Evolutionary conservation across 352 stramenopile genomes (phyloP).

Genomic region (Globisporangium cederbergense): DNA sequence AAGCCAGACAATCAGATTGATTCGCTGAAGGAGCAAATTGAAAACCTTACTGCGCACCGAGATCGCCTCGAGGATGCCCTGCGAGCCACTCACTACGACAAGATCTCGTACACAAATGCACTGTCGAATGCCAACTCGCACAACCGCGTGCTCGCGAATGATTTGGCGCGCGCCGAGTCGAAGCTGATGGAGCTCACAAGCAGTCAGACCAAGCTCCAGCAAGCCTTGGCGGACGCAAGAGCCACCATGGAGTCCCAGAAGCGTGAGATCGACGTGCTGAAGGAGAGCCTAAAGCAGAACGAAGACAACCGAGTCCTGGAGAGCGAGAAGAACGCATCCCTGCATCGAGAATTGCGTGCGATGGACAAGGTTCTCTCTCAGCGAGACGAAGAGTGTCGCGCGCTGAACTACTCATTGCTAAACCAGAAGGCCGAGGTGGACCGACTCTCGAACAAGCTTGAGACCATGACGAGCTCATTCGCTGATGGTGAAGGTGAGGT

Average conservation of each 20-base stretch:
- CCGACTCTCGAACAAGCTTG: conserved; percentile 35
- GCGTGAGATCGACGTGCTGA: conserved; percentile 58
- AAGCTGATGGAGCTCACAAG: conserved; percentile 43
- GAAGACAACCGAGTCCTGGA: conserved; percentile 52
- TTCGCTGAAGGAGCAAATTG: conserved; percentile 52
- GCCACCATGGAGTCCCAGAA: conserved; percentile 35
- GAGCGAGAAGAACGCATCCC: conserved; percentile 65
- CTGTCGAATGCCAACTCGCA: conserved; percentile 77
- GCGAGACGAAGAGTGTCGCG: conserved; percentile 66
- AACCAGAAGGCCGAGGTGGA: conserved; percentile 60
- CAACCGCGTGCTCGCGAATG: conserved; percentile 57
- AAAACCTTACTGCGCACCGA: conserved; percentile 49
- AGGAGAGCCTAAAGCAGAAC: conserved; percentile 48
- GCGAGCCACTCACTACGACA: conserved; percentile 76
- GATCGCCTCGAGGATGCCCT: conserved; percentile 71
- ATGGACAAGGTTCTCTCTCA: conserved; percentile 71
- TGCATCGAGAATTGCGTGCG: conserved; percentile 61
- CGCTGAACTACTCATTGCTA: conserved; percentile 49
- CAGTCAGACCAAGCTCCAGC: conserved; percentile 39
- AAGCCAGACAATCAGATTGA: conserved; percentile 10
- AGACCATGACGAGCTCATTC: conserved; percentile 23
- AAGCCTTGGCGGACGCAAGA: conserved; percentile 36
- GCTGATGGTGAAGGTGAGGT: conserved; percentile 4
- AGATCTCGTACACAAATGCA: conserved; percentile 79
- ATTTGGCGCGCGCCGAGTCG: conserved; percentile 52